A percentile compares a stretch with the other conserved stretches of the same genome.
Evolutionary conservation across 2,329 filamentous ascomycete genomes (phyloP).

Genomic region (Spiromastix sp.): DNA sequence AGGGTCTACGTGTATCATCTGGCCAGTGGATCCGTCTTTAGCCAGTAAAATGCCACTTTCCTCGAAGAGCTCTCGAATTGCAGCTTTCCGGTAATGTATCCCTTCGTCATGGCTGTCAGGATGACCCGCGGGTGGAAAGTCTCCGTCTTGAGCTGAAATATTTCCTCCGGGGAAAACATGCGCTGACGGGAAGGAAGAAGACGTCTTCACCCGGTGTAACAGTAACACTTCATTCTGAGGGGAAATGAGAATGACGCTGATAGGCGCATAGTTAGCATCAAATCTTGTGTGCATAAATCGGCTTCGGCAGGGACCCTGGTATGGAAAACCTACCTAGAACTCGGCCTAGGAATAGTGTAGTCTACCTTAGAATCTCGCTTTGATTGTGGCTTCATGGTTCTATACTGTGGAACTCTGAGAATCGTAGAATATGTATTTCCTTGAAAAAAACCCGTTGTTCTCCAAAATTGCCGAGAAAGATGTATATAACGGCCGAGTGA

Average conservation of each 20-base stretch:
- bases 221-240: constrained; percentile 79
- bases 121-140: constrained; percentile 39
- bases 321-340: constrained; percentile 43
- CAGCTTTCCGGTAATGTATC: constrained; percentile 65
- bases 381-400: constrained; percentile 9
- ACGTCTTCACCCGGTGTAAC: constrained; percentile 73
- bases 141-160: constrained; percentile 65
- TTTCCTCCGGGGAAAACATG: constrained; percentile 94
- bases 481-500: no score
- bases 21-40: constrained; percentile 25
- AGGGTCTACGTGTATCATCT: constrained; percentile 51
- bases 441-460: not conserved
- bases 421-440: constrained; percentile 6
- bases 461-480: no score
- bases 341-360: constrained; percentile 46
- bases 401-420: constrained; percentile 13
- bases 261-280: not conserved
- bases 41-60: constrained; percentile 85
- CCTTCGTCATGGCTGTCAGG: constrained; percentile 58
- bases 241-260: constrained; percentile 73
- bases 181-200: constrained; percentile 75
- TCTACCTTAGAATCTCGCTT: constrained; percentile 7
- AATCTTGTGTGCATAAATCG: no score
- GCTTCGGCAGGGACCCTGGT: no score
- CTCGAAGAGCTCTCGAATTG: constrained; percentile 87